Base-by-base conservation (phyloP, 768 basidiomycete genomes). In the Termitomyces sp. region DNA sequence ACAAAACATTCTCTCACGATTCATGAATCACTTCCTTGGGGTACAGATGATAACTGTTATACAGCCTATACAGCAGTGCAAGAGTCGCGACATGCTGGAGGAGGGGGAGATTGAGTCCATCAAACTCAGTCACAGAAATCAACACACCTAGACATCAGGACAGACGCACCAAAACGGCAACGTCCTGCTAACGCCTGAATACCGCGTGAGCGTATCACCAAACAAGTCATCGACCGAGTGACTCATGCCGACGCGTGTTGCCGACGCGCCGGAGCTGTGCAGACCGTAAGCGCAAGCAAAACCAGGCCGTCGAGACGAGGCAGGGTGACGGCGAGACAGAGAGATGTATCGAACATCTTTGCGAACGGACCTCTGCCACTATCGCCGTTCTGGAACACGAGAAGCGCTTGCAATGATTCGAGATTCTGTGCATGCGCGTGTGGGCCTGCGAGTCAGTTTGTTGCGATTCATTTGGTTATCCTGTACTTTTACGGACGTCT, bases 301-400 rank as follows among this genome's bases (percentile, higher is more conserved):
- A 6, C 1, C 28, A 28, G 6, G 3, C 28, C 28, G 28, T 28
- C 28, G 28, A 35, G 9, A 1, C 2, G 2, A 13, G 11, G 33
- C 28, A 38, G 0, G 0, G 36, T 1, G 16, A 6, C 5, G 5
- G 16, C 4, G 16, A 5, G 16, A 4, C 5, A 7, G 6, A 14
- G 11, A 10, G 11, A 46, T 82, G 52, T 54, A 92, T 98, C 97
- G 41, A 99, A 75, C 97, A 99, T 99, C 70, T 86, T 88, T 0
- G 85, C 76, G 18, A 94, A 73, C 9, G 92, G 92, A 3, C 92
- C 92, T 55, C 92, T 90, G 67, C 90, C 90, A 1, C 97, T 97
- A 66, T 99, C 97, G 9, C 97, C 97, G 64, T 88, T 93, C 91
- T 94, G n/a, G n/a, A n/a, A n/a, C n/a, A n/a, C n/a, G n/a, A n/a